Conservation (phyloP, 1,139 yeast genomes). For the Pichia terricola region DNA sequence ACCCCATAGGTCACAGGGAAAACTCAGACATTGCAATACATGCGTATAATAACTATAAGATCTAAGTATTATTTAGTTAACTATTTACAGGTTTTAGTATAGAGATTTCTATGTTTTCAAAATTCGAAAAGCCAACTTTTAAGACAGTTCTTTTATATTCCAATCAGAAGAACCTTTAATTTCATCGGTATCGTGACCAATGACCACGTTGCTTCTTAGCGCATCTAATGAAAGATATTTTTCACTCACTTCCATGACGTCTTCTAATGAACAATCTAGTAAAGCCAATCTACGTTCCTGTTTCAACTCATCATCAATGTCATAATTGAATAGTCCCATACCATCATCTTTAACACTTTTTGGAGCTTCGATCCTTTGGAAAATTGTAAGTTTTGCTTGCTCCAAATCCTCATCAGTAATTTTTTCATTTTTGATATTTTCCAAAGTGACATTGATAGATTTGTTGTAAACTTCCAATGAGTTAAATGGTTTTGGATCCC, state of each 20-base stretch:
- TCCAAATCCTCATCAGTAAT: constrained; percentile 53
- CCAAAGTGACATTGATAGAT: constrained; percentile 48
- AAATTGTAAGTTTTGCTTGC: constrained; percentile 82
- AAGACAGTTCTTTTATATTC: constrained; percentile 9
- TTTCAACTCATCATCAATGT: constrained; percentile 69
- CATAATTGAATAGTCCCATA: constrained; percentile 51
- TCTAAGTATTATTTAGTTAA: too few relatives aligned
- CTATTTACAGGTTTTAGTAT: too few relatives aligned
- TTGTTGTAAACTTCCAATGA: constrained; percentile 54
- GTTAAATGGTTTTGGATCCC: constrained; percentile 81
- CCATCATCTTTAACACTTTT: constrained; percentile 76
- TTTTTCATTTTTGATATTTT: constrained; percentile 31
- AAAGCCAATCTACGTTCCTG: constrained; percentile 71
- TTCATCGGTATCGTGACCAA: constrained; percentile 31
- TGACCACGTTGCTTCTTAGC: constrained; percentile 34
- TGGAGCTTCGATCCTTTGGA: constrained; percentile 91
- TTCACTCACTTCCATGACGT: constrained; percentile 54
- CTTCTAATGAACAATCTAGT: constrained; percentile 53
- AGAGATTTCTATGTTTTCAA: too few relatives aligned
- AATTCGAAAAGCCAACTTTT: not conserved
- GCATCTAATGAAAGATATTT: constrained; percentile 38
- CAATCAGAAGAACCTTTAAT: constrained; percentile 8
- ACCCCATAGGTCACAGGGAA: too few relatives aligned
- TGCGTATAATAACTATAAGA: too few relatives aligned
- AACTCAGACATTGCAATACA: too few relatives aligned